These are phyloP conservation scores for Aspergillus calidoustus DNA, from an alignment of 2,329 filamentous ascomycete genomes.

Conservation along the genomic window DNA sequence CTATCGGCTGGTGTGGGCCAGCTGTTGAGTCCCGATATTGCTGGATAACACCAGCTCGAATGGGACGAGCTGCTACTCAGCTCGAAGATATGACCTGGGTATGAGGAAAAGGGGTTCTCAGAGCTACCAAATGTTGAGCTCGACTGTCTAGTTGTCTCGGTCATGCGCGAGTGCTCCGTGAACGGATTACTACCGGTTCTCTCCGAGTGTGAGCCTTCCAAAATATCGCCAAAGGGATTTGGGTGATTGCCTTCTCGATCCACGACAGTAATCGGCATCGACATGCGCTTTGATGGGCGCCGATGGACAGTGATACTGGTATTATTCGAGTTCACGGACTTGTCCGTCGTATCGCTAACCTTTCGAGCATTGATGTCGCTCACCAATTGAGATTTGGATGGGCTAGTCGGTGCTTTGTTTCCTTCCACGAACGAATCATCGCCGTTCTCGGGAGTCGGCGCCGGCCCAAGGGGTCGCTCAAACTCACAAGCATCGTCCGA, in stretches of 20 bases:
- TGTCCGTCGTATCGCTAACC: constrained; percentile 37
- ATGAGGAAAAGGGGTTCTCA: constrained; percentile 7
- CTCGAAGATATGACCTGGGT: constrained; percentile 12
- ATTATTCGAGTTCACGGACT: constrained; percentile 39
- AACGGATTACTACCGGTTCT: constrained; percentile 21
- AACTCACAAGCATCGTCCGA: not conserved
- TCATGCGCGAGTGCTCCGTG: constrained; percentile 10
- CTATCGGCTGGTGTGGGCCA: constrained; percentile 32
- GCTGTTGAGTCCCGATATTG: constrained; percentile 26
- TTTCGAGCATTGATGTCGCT: constrained; percentile 29
- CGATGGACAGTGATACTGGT: constrained; percentile 40
- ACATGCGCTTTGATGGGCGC: constrained; percentile 35
- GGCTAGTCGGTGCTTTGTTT: not conserved
- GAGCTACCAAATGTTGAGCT: constrained; percentile 24
- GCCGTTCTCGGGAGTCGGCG: not conserved
- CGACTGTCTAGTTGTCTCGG: constrained; percentile 16
- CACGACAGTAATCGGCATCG: constrained; percentile 27
- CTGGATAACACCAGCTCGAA: constrained; percentile 26
- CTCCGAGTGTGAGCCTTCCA: constrained; percentile 16
- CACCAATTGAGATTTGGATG: not conserved
- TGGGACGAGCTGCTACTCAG: constrained; percentile 28
- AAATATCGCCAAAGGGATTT: constrained; percentile 24
- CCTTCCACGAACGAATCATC: not conserved
- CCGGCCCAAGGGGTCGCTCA: not conserved
- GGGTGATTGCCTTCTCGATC: constrained; percentile 20